Conservation (phyloP, 2,329 filamentous ascomycete genomes). For the Colletotrichum liaoningense region DNA sequence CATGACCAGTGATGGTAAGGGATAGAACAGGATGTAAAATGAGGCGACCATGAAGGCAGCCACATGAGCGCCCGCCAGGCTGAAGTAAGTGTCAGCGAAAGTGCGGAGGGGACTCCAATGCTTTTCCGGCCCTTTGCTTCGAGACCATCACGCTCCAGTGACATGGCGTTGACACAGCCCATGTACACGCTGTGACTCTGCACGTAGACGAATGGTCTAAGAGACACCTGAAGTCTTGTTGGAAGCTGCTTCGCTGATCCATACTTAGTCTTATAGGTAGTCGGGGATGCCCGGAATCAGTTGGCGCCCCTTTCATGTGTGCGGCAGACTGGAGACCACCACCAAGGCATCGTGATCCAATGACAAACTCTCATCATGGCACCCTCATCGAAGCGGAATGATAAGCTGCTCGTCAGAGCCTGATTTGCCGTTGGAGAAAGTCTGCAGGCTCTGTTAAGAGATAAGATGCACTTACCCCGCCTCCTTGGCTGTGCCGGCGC, state of each 20-base stretch:
- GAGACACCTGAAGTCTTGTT: no score
- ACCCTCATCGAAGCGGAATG: neutral
- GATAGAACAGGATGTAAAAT: neutral
- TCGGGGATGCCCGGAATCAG: neutral
- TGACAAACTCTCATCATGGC: neutral
- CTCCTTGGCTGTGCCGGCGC: neutral
- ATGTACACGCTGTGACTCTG: neutral
- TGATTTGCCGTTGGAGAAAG: neutral
- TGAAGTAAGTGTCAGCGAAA: neutral
- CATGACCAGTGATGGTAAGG: neutral
- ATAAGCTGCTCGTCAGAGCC: neutral
- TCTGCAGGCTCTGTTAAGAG: neutral
- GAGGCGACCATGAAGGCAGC: neutral
- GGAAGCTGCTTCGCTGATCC: no score
- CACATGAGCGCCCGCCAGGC: neutral
- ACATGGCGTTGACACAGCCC: neutral
- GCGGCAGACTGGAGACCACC: neutral
- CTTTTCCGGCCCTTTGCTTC: neutral
- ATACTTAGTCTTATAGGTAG: neutral
- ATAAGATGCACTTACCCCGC: neutral
- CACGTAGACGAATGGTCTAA: no score
- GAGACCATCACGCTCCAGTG: neutral
- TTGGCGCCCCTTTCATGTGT: neutral
- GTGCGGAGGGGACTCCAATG: neutral
- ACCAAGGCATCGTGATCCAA: neutral